phyloP scores from a whole-genome alignment of 345 rosid species.

The Gossypioides kirkii region DNA sequence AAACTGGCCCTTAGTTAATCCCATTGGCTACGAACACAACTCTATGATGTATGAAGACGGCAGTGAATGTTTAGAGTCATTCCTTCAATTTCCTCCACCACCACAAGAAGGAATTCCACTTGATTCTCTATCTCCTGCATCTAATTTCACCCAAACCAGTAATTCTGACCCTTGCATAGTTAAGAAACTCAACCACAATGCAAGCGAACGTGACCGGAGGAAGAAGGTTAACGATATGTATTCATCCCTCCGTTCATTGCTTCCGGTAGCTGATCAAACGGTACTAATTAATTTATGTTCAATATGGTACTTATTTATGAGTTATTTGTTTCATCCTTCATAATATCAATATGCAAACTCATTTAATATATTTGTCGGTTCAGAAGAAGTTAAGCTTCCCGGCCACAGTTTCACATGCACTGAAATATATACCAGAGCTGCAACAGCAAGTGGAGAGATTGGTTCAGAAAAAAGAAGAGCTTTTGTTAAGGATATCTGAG shows the following conservation, averaged over 20 bases:
- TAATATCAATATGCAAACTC: neutral
- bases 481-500: constrained; percentile 23
- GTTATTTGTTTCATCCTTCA: neutral
- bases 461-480: constrained; percentile 39
- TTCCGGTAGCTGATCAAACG: constrained; percentile 6
- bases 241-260: constrained; percentile 13
- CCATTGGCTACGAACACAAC: neutral
- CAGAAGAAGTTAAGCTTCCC: constrained; percentile 58
- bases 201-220: constrained; percentile 12
- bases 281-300: neutral
- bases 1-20: neutral
- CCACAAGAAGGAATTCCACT: neutral
- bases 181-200: constrained; percentile 13
- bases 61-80: neutral
- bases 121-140: neutral
- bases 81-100: neutral
- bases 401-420: constrained; percentile 33
- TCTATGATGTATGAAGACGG: neutral
- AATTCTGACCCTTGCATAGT: neutral
- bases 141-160: constrained; percentile 1
- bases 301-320: neutral
- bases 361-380: neutral
- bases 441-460: constrained; percentile 34
- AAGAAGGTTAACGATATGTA: constrained; percentile 11
- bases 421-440: constrained; percentile 55